Conservation (phyloP, 2,329 filamentous ascomycete species). For the Mollisia scopiformis region DNA sequence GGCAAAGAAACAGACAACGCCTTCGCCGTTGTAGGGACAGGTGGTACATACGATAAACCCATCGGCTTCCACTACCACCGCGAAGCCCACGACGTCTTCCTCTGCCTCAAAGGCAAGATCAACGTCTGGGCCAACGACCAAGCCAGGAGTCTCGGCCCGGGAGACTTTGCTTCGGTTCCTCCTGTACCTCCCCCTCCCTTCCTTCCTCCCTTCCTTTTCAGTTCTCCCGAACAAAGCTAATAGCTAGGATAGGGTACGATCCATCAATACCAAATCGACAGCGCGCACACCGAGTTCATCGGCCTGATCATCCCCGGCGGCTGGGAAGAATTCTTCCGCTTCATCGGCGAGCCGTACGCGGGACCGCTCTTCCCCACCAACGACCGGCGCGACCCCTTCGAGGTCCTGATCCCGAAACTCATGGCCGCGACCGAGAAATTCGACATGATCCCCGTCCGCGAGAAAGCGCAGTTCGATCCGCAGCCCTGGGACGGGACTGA, state of each 20-base stretch:
- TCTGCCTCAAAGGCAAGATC: slow-evolving; percentile 56
- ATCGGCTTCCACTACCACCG: slow-evolving; percentile 59
- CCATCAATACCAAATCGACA: slow-evolving; percentile 58
- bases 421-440: slow-evolving; percentile 58
- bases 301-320: slow-evolving; percentile 59
- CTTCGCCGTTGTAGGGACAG: slow-evolving; percentile 31
- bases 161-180: slow-evolving; percentile 61
- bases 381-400: slow-evolving; percentile 54
- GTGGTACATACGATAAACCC: slow-evolving; percentile 30
- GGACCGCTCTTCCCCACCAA: slow-evolving; percentile 53
- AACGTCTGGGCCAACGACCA: slow-evolving; percentile 62
- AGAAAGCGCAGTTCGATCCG: slow-evolving; percentile 49
- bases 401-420: slow-evolving; percentile 55
- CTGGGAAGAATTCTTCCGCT: slow-evolving; percentile 64
- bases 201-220: too few species aligned
- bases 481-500: slow-evolving; percentile 46
- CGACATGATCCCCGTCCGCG: slow-evolving; percentile 55
- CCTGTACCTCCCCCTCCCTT: slow-evolving; percentile 42
- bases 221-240: too few species aligned
- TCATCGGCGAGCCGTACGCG: slow-evolving; percentile 54
- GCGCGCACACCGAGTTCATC: slow-evolving; percentile 55
- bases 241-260: slow-evolving; percentile 44
- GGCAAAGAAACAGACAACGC: slow-evolving; percentile 34
- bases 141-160: slow-evolving; percentile 54
- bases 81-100: slow-evolving; percentile 59